Conservation (phyloP, 2,329 filamentous ascomycete genomes). For the Cordyceps fumosorosea region DNA sequence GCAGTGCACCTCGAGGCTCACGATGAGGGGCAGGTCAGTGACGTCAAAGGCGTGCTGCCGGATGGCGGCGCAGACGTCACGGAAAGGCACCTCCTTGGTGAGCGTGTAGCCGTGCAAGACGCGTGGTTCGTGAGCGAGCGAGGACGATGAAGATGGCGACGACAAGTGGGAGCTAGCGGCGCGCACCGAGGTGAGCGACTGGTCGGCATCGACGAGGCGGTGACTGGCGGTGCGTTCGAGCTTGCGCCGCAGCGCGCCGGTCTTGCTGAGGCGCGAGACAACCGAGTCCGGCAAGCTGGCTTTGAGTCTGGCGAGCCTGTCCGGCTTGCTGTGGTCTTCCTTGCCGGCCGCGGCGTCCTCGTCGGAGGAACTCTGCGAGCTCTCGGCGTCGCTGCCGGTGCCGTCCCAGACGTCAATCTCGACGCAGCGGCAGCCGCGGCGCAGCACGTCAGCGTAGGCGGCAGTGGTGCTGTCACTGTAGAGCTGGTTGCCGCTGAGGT, state of each 20-base stretch:
- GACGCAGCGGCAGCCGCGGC: slow-evolving; percentile 81
- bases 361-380: slow-evolving; percentile 37
- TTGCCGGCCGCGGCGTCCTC: slow-evolving; percentile 44
- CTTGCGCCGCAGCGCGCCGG: slow-evolving; percentile 38
- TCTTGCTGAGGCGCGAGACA: slow-evolving; percentile 40
- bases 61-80: slow-evolving; percentile 77
- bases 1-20: slow-evolving; percentile 91
- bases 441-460: slow-evolving; percentile 76
- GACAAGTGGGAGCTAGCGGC: slow-evolving; percentile 17
- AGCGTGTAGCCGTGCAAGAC: slow-evolving; percentile 87
- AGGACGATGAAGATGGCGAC: no score
- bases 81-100: slow-evolving; percentile 81
- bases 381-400: slow-evolving; percentile 63
- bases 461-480: slow-evolving; percentile 81
- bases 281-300: slow-evolving; percentile 44
- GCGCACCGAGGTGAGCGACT: not conserved
- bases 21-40: slow-evolving; percentile 78
- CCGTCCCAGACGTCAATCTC: slow-evolving; percentile 97
- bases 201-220: slow-evolving; percentile 16
- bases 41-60: slow-evolving; percentile 69
- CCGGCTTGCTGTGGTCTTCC: slow-evolving; percentile 53
- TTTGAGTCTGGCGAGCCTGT: slow-evolving; percentile 57
- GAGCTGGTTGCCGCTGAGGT: slow-evolving; percentile 82
- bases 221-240: slow-evolving; percentile 29
- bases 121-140: slow-evolving; percentile 54